Evolutionary conservation across 192 early-diverging fungal genomes (phyloP), one percentile per base, ranked within the genome.

Genomic region (Physocladia obscura): DNA sequence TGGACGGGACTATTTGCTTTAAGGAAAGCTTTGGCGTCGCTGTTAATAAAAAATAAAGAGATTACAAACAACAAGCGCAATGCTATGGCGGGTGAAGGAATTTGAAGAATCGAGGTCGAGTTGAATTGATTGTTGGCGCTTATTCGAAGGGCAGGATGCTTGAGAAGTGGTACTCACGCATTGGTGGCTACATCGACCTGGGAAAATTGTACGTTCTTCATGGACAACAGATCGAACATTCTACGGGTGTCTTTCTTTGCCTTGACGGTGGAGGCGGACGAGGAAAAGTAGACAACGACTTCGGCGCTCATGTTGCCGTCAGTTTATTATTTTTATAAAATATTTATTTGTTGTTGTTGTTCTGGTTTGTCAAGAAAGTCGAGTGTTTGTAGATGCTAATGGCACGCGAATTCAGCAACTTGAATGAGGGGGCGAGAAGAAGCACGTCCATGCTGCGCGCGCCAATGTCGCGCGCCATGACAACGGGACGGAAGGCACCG

Each of bases 181-280:
- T 67, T 49, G 30, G 31, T 35, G 30, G 63, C 39, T 4, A 67
- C 63, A 26, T 67, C 63, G 26, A 52, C n/a, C 32, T 62, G 39
- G 29, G 63, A n/a, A 44, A 67, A 67, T 36, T 49, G 39, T 34
- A 67, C 31, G 30, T 67, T 67, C 17, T 67, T 50, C 24, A 67
- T 67, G 8, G 63, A 22, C 15, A 67, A 49, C 49, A 67, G 63
- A 29, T 67, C 63, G n/a, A 5, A 67, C 63, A 67, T 67, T 5
- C 63, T 21, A 8, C 13, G 6, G 21, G 63, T 21, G 49, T 67
- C 49, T 34, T 67, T 67, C 29, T 67, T 67, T 11, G 34, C n/a
- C 32, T 52, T 67, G 63, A 67, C n/a, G 27, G 30, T 34, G 4
- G 49, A 11, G 15, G 63, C 47, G 21, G 52, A 31, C 22, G 35